A percentile compares a stretch with the other conserved stretches of the same genome.
These are phyloP conservation scores for Arabidopsis hybrid DNA, from an alignment of 441 rosid species.

Conservation along the genomic window DNA sequence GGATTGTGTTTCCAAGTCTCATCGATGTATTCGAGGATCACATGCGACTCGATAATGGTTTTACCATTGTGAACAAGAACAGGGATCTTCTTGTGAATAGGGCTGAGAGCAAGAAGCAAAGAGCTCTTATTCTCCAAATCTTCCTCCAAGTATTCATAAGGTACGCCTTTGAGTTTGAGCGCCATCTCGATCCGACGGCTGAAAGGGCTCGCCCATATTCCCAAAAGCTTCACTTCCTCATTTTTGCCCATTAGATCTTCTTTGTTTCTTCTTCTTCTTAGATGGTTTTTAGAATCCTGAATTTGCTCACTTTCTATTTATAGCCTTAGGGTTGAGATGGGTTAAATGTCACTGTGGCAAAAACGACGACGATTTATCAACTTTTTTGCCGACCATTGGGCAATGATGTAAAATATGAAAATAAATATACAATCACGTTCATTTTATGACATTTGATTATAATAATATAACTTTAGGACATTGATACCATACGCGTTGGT, in stretches of 20 bases:
- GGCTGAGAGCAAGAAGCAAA: slow-evolving; percentile 45
- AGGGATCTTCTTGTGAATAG: slow-evolving; percentile 52
- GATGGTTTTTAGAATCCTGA: neutral
- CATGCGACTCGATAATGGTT: slow-evolving; percentile 48
- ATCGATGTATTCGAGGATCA: slow-evolving; percentile 56
- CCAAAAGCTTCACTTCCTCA: slow-evolving; percentile 54
- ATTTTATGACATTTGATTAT: slow-evolving; percentile 4
- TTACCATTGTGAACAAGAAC: slow-evolving; percentile 56
- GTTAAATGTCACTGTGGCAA: neutral
- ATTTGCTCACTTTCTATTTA: neutral
- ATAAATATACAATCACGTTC: neutral
- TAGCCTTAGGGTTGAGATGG: neutral
- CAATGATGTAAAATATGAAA: neutral
- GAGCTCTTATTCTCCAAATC: slow-evolving; percentile 48
- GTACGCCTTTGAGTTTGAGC: slow-evolving; percentile 52
- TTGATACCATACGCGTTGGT: neutral
- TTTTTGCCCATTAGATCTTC: slow-evolving; percentile 14
- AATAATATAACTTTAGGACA: slow-evolving; percentile 1
- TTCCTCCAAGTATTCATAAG: slow-evolving; percentile 52
- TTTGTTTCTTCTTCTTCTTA: neutral
- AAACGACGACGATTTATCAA: slow-evolving; percentile 3
- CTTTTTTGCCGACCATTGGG: neutral
- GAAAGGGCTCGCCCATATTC: slow-evolving; percentile 54
- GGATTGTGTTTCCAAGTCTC: slow-evolving; percentile 51
- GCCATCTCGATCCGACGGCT: slow-evolving; percentile 54